These are phyloP conservation scores for Trichophyton simii DNA, from an alignment of 2,329 filamentous ascomycete genomes.

Conservation along the genomic window DNA sequence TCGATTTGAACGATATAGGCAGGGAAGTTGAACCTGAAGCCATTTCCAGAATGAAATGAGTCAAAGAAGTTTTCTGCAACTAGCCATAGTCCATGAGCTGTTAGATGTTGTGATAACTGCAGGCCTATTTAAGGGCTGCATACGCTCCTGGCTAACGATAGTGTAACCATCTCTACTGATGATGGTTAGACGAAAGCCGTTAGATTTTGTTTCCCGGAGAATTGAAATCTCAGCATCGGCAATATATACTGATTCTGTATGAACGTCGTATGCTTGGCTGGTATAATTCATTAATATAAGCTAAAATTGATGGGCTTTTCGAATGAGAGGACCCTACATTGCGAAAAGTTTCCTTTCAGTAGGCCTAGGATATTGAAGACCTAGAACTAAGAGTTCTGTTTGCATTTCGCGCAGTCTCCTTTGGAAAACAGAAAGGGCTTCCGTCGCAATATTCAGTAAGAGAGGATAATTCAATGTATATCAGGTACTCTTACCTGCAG, in stretches of 20 bases:
- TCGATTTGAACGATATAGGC: not conserved
- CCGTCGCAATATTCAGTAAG: not conserved
- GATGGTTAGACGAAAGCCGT: not conserved
- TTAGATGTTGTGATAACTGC: not conserved
- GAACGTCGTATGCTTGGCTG: not conserved
- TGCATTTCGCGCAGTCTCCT: not conserved
- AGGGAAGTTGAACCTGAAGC: not conserved
- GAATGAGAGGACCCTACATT: not conserved
- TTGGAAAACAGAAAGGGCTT: not conserved
- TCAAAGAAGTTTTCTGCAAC: not conserved
- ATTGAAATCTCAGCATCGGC: not conserved
- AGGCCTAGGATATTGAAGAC: not conserved
- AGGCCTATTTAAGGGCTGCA: not conserved
- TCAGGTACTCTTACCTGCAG: not conserved
- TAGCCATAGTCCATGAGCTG: not conserved
- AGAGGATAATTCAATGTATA: too few relatives aligned
- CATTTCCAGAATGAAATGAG: not conserved
- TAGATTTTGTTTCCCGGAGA: not conserved
- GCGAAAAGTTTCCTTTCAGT: not conserved
- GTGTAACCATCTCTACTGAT: not conserved
- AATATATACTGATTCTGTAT: not conserved
- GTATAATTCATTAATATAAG: not conserved
- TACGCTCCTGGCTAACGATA: not conserved
- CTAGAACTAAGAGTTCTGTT: not conserved
- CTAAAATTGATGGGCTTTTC: not conserved